Evolutionary conservation across 768 basidiomycete genomes (phyloP), one percentile per base, ranked within the genome.

Genomic region (Pilatotrama ljubarskyi): DNA sequence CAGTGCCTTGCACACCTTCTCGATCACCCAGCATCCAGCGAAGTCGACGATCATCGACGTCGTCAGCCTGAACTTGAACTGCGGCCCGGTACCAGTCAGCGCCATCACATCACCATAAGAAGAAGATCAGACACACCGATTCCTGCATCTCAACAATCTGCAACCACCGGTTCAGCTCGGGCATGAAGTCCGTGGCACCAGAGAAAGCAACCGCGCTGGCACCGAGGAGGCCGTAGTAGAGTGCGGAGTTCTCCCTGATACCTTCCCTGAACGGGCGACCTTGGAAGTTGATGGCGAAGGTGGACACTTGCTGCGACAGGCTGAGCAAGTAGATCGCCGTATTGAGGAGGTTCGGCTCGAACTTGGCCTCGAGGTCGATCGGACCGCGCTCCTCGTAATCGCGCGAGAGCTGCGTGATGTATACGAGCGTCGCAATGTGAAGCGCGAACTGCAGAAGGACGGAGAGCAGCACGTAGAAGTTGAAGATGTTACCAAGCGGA

Each of bases 181-280:
- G 97, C 70, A 97, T 78, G 66, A 99, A 90, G 71, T 99, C 94
- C 0, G 92, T 94, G 5, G 96, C 85, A 29, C 97, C 97, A 10
- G 84, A 90, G 75, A 98, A 93, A 10, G 97, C 97, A 5, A 99
- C 95, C 2, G 85, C 83, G 54, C 86, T 86, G 26, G 94, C 96
- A 10, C 90, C 93, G 40, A 97, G 78, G 11, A 98, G 84, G 24
- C 97, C 97, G 79, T 87, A 98, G 74, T 84, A 98, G 18, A 99
- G 72, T n/a, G 94, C 90, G 3, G 87, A 77, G 74, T 99, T 99
- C 76, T 99, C 97, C 2, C 92, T 84, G 70, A 99, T 98, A 37
- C 94, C 94, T 75, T 99, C 97, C 35, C 97, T 88, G 87, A 98
- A 99, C 0, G 97, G 97, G 36, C 97, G 90, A 9, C 97, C 97